phyloP scores from a whole-genome alignment of 1,139 yeast species.

The Pichia terricola region DNA sequence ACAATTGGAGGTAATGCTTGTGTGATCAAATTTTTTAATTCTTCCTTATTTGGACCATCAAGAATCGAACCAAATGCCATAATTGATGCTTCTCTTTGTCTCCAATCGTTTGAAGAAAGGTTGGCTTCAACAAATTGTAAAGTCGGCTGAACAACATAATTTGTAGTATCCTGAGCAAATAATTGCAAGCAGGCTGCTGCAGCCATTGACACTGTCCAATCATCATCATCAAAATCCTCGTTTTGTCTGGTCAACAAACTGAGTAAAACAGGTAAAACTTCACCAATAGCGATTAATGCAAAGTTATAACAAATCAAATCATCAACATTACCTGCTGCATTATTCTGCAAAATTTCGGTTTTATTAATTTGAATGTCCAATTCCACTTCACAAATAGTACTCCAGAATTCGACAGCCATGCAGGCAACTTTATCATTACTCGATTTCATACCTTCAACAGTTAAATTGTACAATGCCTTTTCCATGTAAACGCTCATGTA shows the following conservation, averaged over 20 bases:
- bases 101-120: slow-evolving; percentile 59
- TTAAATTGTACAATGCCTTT: slow-evolving; percentile 84
- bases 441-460: slow-evolving; percentile 88
- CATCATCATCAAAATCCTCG: slow-evolving; percentile 88
- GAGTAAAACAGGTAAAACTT: slow-evolving; percentile 81
- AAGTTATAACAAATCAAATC: slow-evolving; percentile 50
- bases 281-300: slow-evolving; percentile 74
- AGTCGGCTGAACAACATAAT: slow-evolving; percentile 77
- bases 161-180: slow-evolving; percentile 85
- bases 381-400: slow-evolving; percentile 95
- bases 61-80: slow-evolving; percentile 97
- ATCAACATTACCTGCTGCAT: slow-evolving; percentile 25
- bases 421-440: slow-evolving; percentile 80
- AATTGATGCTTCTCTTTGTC: slow-evolving; percentile 91
- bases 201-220: slow-evolving; percentile 98
- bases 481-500: slow-evolving; percentile 96
- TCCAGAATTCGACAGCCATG: slow-evolving; percentile 99
- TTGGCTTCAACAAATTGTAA: slow-evolving; percentile 73
- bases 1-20: slow-evolving; percentile 81
- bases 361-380: slow-evolving; percentile 64
- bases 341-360: slow-evolving; percentile 38
- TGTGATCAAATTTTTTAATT: slow-evolving; percentile 55
- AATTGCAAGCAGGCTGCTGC: slow-evolving; percentile 95
- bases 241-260: slow-evolving; percentile 77
- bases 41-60: slow-evolving; percentile 84